phyloP scores from a whole-genome alignment of 1,284 basidiomycete genomes.

The Sporisorium exsertum region DNA sequence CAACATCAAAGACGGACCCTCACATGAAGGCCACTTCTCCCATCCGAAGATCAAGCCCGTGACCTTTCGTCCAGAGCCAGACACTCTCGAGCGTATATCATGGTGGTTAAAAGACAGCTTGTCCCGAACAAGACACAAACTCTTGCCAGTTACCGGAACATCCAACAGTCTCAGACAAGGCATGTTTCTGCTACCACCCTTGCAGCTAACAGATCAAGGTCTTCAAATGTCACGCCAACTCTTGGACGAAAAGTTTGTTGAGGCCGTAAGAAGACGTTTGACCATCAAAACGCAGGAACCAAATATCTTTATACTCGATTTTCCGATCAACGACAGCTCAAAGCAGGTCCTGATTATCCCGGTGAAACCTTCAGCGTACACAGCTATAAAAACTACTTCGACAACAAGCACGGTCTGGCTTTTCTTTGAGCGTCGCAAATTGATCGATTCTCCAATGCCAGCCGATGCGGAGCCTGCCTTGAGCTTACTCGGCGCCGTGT shows the following conservation, averaged over 20 bases:
- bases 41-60: background rate
- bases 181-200: constrained; percentile 8
- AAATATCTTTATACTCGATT: too few species aligned
- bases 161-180: background rate
- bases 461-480: background rate
- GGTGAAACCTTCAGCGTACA: background rate
- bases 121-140: too few species aligned
- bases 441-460: too few species aligned
- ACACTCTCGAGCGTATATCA: background rate
- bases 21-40: too few species aligned
- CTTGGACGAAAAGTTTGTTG: too few species aligned
- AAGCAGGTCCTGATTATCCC: background rate
- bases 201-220: background rate
- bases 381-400: background rate
- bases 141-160: background rate
- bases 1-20: too few species aligned
- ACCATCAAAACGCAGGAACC: too few species aligned
- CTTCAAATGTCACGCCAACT: background rate
- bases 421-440: constrained; percentile 2
- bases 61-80: background rate
- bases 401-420: background rate
- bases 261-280: too few species aligned
- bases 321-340: too few species aligned
- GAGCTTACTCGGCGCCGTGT: constrained; percentile 10
- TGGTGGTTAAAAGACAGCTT: too few species aligned